phyloP scores from a whole-genome alignment of 345 rosid genomes.

The Tarenaya hassleriana region DNA sequence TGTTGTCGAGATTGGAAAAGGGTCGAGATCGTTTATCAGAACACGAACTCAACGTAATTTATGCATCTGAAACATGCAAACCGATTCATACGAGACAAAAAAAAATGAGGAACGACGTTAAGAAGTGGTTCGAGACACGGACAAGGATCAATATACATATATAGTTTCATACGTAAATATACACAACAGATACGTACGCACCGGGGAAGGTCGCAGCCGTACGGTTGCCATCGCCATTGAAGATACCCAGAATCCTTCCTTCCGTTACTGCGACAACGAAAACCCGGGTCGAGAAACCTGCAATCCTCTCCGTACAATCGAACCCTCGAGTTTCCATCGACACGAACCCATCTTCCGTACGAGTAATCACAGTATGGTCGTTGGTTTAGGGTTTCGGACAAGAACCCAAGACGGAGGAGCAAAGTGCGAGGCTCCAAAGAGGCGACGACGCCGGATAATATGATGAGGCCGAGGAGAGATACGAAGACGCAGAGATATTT shows the following conservation, averaged over 20 bases:
- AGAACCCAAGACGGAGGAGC: constrained; percentile 25
- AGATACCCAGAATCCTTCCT: constrained; percentile 53
- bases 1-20: too few relatives aligned
- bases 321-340: constrained; percentile 24
- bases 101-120: too few relatives aligned
- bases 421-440: constrained; percentile 14
- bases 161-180: too few relatives aligned
- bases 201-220: constrained; percentile 76
- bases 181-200: constrained; percentile 21
- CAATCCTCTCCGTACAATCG: constrained; percentile 50
- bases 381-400: constrained; percentile 2
- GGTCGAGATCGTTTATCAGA: too few relatives aligned
- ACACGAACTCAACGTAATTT: too few relatives aligned
- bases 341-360: constrained; percentile 59
- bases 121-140: too few relatives aligned
- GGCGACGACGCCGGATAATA: constrained; percentile 21
- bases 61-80: too few relatives aligned
- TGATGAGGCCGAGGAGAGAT: constrained; percentile 24
- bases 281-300: constrained; percentile 85
- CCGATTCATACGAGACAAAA: too few relatives aligned
- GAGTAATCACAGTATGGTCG: constrained; percentile 51
- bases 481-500: constrained; percentile 17
- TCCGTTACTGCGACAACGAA: constrained; percentile 58
- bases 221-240: constrained; percentile 87
- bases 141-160: too few relatives aligned